Conservation (phyloP, 129 eudicot genomes). For the Rutidosis leptorrhynchoides region DNA sequence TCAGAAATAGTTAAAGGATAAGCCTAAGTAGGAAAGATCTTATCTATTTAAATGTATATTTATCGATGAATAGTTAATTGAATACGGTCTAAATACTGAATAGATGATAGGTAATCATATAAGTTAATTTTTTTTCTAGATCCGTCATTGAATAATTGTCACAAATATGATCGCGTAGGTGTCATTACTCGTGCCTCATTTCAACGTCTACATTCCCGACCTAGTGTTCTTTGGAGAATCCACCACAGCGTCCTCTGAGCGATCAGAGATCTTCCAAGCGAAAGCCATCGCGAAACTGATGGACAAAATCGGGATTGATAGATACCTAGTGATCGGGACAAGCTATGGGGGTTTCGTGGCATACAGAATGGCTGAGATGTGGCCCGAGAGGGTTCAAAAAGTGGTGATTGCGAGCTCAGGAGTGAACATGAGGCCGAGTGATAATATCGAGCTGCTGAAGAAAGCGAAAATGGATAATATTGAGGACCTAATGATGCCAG, state of each 20-base stretch:
- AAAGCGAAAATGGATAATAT: slow-evolving; percentile 48
- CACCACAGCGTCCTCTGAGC: slow-evolving; percentile 39
- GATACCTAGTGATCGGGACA: slow-evolving; percentile 59
- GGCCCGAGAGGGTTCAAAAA: slow-evolving; percentile 71
- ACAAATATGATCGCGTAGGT: slow-evolving; percentile 8
- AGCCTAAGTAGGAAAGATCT: too few species aligned
- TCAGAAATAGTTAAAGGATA: too few species aligned
- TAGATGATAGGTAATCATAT: background rate
- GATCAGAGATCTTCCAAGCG: slow-evolving; percentile 77
- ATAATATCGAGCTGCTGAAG: slow-evolving; percentile 48
- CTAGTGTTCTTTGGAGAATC: slow-evolving; percentile 68
- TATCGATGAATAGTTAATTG: background rate
- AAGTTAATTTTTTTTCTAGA: background rate
- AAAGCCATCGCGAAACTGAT: slow-evolving; percentile 43
- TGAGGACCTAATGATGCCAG: slow-evolving; percentile 72
- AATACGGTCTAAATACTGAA: background rate
- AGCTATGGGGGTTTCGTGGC: slow-evolving; percentile 85
- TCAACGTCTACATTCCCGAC: slow-evolving; percentile 54
- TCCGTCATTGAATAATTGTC: background rate
- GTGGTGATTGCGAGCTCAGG: slow-evolving; percentile 83
- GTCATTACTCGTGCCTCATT: slow-evolving; percentile 35
- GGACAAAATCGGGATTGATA: slow-evolving; percentile 52
- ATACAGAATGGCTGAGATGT: slow-evolving; percentile 60
- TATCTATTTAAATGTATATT: background rate
- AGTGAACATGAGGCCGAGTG: slow-evolving; percentile 49